Conservation (phyloP, 148 eudicot species). For the Rhododendron ovatum region DNA sequence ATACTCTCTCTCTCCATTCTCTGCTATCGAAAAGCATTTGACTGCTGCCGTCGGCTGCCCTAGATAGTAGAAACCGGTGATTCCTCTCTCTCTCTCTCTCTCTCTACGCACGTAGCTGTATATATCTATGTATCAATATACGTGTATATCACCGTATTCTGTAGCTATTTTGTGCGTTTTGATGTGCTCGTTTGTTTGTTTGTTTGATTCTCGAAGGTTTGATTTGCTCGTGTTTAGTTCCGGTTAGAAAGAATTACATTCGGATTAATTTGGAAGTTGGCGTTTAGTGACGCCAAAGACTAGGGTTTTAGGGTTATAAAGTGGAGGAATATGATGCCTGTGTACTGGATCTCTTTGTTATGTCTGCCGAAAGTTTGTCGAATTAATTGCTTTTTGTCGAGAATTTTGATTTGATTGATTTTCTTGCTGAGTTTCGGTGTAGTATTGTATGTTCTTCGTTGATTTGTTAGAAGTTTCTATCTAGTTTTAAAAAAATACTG, state of each 20-base stretch:
- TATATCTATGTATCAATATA: background rate
- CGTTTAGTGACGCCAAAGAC: background rate
- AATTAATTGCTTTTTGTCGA: no score
- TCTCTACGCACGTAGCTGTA: background rate
- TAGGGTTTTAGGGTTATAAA: background rate
- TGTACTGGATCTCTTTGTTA: background rate
- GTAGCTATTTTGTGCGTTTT: background rate
- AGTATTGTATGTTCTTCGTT: no score
- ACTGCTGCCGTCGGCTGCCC: constrained; percentile 1
- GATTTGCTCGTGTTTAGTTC: background rate
- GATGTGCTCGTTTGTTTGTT: background rate
- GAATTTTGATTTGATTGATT: no score
- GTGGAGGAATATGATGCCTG: no score
- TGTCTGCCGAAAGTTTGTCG: background rate
- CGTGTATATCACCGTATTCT: background rate
- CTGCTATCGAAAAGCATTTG: background rate
- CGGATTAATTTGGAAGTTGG: background rate
- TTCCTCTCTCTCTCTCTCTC: background rate
- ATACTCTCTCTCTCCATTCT: background rate
- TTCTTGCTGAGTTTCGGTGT: no score
- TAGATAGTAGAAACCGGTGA: background rate
- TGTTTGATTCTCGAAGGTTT: background rate
- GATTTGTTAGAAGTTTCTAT: no score
- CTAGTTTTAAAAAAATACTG: no score
- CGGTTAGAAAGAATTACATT: background rate